phyloP scores from a whole-genome alignment of 345 rosid species.

The Aegle marmelos region DNA sequence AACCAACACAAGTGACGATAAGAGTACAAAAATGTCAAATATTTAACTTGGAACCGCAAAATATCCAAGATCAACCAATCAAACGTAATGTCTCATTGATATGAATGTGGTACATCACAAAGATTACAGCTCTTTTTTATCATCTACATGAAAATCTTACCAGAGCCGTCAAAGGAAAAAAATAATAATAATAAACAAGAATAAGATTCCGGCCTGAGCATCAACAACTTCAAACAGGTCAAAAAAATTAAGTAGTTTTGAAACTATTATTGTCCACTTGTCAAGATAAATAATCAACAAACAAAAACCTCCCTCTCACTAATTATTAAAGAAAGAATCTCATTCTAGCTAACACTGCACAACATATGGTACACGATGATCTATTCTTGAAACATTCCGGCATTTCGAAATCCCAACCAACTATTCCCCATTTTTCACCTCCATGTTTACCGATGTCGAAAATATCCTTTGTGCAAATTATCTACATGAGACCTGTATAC shows the following conservation, averaged over 20 bases:
- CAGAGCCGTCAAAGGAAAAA: neutral
- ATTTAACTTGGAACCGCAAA: neutral
- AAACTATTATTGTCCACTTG: constrained; percentile 30
- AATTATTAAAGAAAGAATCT: constrained; percentile 48
- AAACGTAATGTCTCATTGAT: constrained; percentile 11
- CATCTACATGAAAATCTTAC: constrained; percentile 14
- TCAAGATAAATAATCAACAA: constrained; percentile 28
- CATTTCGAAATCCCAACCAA: neutral
- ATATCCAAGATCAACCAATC: neutral
- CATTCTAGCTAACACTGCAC: constrained; percentile 45
- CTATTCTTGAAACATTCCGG: constrained; percentile 18
- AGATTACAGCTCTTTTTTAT: constrained; percentile 29
- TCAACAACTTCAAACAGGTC: constrained; percentile 7
- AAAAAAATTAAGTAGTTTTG: constrained; percentile 1
- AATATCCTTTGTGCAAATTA: neutral
- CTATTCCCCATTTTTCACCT: neutral
- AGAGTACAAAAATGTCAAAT: neutral
- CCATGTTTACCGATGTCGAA: constrained; percentile 11
- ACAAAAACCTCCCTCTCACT: constrained; percentile 19
- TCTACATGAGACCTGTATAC: constrained; percentile 47
- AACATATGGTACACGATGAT: constrained; percentile 44
- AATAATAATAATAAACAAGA: constrained; percentile 7
- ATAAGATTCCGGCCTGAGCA: constrained; percentile 19
- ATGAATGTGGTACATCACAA: constrained; percentile 25
- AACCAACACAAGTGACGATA: neutral